Conservation (phyloP, 495 filamentous ascomycete species). For the Podospora anserina region DNA sequence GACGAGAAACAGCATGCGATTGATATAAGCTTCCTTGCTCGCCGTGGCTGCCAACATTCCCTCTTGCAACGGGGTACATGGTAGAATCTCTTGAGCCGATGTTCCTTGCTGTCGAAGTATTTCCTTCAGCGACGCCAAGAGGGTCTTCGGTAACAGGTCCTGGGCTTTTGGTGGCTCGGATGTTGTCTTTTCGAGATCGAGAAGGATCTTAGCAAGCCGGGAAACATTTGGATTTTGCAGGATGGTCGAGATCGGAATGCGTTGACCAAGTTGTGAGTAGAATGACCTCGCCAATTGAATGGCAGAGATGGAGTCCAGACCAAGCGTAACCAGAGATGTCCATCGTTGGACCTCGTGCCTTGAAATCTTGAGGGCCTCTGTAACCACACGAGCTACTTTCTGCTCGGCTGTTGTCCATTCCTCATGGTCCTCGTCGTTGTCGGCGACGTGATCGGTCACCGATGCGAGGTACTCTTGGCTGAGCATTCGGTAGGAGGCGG, state of each 20-base stretch:
- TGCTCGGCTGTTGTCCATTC: conserved; percentile 52
- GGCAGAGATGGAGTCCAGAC: conserved; percentile 78
- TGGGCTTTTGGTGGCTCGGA: neutral
- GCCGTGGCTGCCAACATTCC: conserved; percentile 65
- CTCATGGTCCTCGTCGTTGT: conserved; percentile 35
- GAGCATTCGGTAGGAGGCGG: conserved; percentile 20
- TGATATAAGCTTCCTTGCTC: conserved; percentile 39
- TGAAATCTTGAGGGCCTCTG: conserved; percentile 42
- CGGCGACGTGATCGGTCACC: conserved; percentile 21
- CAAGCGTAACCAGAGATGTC: conserved; percentile 51
- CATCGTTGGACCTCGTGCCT: conserved; percentile 55
- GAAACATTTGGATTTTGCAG: conserved; percentile 59
- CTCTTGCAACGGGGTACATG: conserved; percentile 80
- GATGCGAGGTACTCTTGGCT: conserved; percentile 19
- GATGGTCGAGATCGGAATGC: conserved; percentile 59
- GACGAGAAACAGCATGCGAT: conserved; percentile 43
- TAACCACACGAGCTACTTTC: conserved; percentile 45
- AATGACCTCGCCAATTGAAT: conserved; percentile 61
- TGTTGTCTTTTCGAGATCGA: neutral
- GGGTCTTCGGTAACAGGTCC: conserved; percentile 36
- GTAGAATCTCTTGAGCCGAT: conserved; percentile 55
- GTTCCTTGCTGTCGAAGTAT: conserved; percentile 35
- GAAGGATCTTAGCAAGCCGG: conserved; percentile 47
- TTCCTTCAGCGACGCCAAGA: conserved; percentile 33
- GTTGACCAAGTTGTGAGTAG: conserved; percentile 36